Percentiles rank a stretch among this genome's conserved stretches.
phyloP scores from a whole-genome alignment of 2,329 filamentous ascomycete species.

The Lasiodiplodia sp. region DNA sequence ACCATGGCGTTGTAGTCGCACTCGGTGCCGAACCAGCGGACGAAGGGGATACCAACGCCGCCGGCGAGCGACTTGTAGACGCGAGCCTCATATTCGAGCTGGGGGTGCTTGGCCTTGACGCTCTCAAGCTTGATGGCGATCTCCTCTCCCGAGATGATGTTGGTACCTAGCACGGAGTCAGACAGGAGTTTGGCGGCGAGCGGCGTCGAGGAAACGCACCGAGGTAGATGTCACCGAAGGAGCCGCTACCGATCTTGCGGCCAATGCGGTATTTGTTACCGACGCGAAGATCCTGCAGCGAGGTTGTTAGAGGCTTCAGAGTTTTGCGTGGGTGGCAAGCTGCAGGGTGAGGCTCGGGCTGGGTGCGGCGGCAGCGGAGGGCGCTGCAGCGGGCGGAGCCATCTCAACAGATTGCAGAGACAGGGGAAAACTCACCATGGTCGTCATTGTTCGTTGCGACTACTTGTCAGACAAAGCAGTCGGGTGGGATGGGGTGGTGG shows the following conservation, averaged over 20 bases:
- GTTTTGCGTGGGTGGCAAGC: conserved; percentile 32
- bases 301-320: conserved; percentile 4
- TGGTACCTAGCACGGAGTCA: conserved; percentile 71
- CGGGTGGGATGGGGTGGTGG: conserved; percentile 33
- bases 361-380: conserved; percentile 6
- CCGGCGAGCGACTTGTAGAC: conserved; percentile 90
- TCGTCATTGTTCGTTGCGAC: conserved; percentile 61
- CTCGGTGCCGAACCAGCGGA: conserved; percentile 99
- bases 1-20: conserved; percentile 99
- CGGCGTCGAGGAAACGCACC: conserved; percentile 54
- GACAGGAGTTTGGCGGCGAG: conserved; percentile 7
- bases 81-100: conserved; percentile 97
- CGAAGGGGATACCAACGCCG: conserved; percentile 96
- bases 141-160: conserved; percentile 99
- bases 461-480: conserved; percentile 28
- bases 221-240: conserved; percentile 98
- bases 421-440: conserved; percentile 62
- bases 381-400: conserved; percentile 1
- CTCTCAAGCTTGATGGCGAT: conserved; percentile 99
- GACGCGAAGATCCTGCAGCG: conserved; percentile 87
- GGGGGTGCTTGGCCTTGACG: conserved; percentile 99
- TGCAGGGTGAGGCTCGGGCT: conserved; percentile 31
- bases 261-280: conserved; percentile 99
- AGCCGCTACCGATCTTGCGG: conserved; percentile 97
- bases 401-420: conserved; percentile 42